Conservation (phyloP, 768 basidiomycete species). For the Dentipellis fragilis region DNA sequence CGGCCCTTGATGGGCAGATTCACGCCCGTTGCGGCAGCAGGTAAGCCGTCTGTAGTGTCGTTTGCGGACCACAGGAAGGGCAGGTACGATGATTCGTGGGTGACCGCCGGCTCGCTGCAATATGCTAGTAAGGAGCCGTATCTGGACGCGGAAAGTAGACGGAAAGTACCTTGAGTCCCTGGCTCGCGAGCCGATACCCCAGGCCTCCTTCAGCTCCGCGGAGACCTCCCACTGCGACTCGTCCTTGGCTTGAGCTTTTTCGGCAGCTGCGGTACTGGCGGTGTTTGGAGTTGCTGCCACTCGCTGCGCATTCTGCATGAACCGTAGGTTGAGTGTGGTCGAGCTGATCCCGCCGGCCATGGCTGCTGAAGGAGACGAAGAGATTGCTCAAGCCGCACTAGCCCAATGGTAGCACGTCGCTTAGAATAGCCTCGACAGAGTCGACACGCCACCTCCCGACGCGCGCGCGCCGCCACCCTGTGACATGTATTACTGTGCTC, state of each 20-base stretch:
- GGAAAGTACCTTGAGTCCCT: constrained; percentile 1
- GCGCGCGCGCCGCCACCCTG: no score
- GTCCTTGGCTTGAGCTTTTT: constrained; percentile 1
- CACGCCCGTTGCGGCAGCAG: constrained; percentile 5
- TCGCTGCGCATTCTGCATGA: constrained; percentile 11
- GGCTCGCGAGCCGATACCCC: constrained; percentile 5
- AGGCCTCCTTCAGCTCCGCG: constrained; percentile 5
- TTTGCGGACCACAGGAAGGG: constrained; percentile 9
- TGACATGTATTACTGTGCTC: no score
- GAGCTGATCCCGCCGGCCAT: constrained; percentile 10
- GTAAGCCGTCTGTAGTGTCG: background rate
- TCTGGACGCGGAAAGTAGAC: background rate
- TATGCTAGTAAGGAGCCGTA: background rate
- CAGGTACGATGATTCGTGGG: constrained; percentile 12
- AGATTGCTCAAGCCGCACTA: no score
- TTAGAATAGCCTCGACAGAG: no score
- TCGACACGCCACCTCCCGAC: no score
- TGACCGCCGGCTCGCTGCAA: background rate
- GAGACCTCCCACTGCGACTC: constrained; percentile 12
- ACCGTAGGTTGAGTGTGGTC: constrained; percentile 12
- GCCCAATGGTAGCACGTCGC: no score
- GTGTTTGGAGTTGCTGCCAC: background rate
- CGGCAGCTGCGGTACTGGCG: background rate
- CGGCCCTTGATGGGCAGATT: constrained; percentile 6
- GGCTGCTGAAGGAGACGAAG: no score